Evolutionary conservation across 2,329 filamentous ascomycete genomes (phyloP).

Genomic region (Microsporum audouinii): DNA sequence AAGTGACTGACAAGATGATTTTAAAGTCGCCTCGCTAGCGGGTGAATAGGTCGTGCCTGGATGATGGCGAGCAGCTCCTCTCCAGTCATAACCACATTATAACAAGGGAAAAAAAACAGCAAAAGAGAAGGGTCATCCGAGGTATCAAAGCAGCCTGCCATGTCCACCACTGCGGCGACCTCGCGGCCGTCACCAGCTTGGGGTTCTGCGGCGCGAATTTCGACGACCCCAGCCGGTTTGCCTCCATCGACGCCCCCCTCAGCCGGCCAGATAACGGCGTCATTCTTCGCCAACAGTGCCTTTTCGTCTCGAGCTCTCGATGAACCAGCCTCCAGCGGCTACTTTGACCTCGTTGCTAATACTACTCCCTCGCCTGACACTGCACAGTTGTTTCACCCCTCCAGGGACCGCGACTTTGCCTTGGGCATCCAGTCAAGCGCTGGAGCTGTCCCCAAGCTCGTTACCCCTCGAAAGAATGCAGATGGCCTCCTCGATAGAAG

Average conservation of each 20-base stretch:
- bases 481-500: neutral
- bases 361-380: neutral
- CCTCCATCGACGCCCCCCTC: conserved; percentile 45
- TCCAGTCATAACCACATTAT: neutral
- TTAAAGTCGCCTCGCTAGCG: neutral
- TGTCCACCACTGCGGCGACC: conserved; percentile 20
- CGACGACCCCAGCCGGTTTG: conserved; percentile 38
- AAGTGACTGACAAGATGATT: neutral
- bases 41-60: neutral
- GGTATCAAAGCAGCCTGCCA: conserved; percentile 3
- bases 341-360: conserved; percentile 10
- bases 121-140: neutral
- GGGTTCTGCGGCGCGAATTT: conserved; percentile 15
- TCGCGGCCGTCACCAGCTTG: conserved; percentile 17
- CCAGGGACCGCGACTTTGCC: neutral
- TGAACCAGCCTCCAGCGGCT: conserved; percentile 9
- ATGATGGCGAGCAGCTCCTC: neutral
- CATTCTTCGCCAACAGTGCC: conserved; percentile 31
- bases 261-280: conserved; percentile 42
- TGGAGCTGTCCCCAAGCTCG: neutral
- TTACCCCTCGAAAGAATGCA: neutral
- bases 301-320: neutral
- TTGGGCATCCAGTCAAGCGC: neutral
- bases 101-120: neutral
- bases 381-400: neutral